Evolutionary conservation across 1,139 yeast genomes (phyloP), one percentile per base, ranked within the genome.

Genomic region (Candida gigantensis): DNA sequence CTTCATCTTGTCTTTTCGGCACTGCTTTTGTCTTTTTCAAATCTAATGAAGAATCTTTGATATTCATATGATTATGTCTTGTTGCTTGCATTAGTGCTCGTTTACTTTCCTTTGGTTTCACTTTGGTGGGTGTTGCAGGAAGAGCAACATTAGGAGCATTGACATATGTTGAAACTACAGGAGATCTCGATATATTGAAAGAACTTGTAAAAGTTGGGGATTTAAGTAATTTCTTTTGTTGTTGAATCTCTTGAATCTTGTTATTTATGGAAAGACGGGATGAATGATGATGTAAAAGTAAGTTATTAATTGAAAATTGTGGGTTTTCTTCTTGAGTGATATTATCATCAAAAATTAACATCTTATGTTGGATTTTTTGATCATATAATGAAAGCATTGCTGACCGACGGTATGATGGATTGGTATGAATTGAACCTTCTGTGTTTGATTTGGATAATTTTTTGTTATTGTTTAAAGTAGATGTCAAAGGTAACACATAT

Each of bases 361-460:
- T 57, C 52, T 67, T 59, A 50, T 64, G 61, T 50, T 62, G 62
- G 24, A 57, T 52, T 32, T 55, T 56, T 40, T 59, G 57, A 42
- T 76, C 81, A 45, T 75, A 71, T 42, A 77, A 58, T 5, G 79
- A 73, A 35, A 77, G 60, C 68, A 77, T 74, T 4, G 79, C 79
- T 25, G 79, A 74, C 37, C 82, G 62, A 50, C 82, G 63, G 46
- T 65, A 69, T 8, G 78, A 66, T 2, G 82, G 78, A 45, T 76
- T 75, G 3, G 72, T 66, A 36, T 62, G 70, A 42, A 77, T 52
- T 4, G 74, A 67, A 41, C 58, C 51, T 41, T 68, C 73, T 2
- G 74, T 65, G 31, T 46, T 55, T 19, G 68, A 57, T 53, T 64
- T 60, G n/a, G 64, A 50, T 31, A 61, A 36, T 36, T 55, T 56